Conservation (phyloP, 257 asterid species). For the Przewalskia tangutica region DNA sequence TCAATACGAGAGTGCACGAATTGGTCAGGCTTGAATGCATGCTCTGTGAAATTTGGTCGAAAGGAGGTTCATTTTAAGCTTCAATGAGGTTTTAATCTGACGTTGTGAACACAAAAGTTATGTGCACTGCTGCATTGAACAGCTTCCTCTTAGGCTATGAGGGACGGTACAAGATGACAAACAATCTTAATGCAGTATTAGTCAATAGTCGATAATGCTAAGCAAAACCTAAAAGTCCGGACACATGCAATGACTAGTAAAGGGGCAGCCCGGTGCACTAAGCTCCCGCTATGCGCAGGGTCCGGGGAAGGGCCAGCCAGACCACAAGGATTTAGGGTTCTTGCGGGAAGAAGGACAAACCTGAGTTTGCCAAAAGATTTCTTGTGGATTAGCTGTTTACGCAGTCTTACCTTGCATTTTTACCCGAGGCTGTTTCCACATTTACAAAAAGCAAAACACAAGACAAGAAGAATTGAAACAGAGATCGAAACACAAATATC, state of each 20-base stretch:
- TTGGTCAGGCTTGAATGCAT: too few species aligned
- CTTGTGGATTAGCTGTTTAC: too few species aligned
- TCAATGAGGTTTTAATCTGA: neutral
- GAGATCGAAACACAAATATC: neutral
- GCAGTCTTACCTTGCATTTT: too few species aligned
- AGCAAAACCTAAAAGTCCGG: neutral
- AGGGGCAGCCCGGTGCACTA: too few species aligned
- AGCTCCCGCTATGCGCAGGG: too few species aligned
- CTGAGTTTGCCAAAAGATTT: too few species aligned
- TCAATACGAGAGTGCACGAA: too few species aligned
- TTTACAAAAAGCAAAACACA: neutral
- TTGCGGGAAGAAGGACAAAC: too few species aligned
- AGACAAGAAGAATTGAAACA: neutral
- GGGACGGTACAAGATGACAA: neutral
- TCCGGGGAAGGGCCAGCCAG: too few species aligned
- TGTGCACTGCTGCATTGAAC: neutral
- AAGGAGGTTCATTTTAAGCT: neutral
- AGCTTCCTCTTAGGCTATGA: neutral
- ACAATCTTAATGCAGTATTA: neutral
- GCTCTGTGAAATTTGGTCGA: neutral
- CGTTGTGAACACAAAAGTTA: too few species aligned
- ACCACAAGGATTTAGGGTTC: too few species aligned
- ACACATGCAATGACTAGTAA: neutral
- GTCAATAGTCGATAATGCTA: neutral
- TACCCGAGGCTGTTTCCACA: too few species aligned